Evolutionary conservation across 306 rosid species (phyloP).

Genomic region (Cyamopsis tetragonoloba): DNA sequence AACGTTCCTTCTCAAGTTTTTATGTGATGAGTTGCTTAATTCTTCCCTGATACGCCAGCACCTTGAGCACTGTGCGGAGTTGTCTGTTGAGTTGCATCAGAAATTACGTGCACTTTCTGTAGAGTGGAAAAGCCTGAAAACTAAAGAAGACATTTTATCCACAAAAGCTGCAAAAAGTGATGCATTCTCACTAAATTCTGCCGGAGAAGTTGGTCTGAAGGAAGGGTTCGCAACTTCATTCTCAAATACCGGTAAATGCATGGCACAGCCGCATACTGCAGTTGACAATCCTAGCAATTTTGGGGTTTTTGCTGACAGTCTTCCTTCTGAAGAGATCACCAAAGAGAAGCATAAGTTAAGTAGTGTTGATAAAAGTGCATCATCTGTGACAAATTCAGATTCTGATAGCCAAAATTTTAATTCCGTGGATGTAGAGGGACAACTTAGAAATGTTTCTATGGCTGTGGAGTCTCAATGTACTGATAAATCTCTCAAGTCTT

Average conservation of each 20-base stretch:
- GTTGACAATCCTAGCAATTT: constrained; percentile 37
- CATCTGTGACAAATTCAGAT: constrained; percentile 52
- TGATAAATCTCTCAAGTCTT: constrained; percentile 39
- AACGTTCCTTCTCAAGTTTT: constrained; percentile 70
- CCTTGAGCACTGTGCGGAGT: constrained; percentile 88
- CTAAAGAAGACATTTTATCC: constrained; percentile 71
- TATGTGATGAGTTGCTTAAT: constrained; percentile 90
- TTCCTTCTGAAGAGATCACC: constrained; percentile 41
- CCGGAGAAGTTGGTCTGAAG: constrained; percentile 48
- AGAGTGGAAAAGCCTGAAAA: constrained; percentile 89
- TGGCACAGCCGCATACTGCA: constrained; percentile 35
- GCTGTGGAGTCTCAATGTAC: constrained; percentile 40
- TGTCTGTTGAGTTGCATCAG: constrained; percentile 76
- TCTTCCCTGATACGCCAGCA: constrained; percentile 74
- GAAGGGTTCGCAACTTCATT: constrained; percentile 43
- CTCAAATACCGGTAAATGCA: constrained; percentile 41
- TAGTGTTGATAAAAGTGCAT: constrained; percentile 46
- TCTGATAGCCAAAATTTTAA: constrained; percentile 47
- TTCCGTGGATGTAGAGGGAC: constrained; percentile 39
- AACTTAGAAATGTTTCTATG: constrained; percentile 31
- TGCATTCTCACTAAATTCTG: constrained; percentile 24
- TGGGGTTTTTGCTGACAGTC: constrained; percentile 38
- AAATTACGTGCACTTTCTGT: constrained; percentile 63
- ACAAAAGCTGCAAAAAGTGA: constrained; percentile 68
- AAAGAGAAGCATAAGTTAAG: constrained; percentile 44